Percentiles rank a stretch among this genome's conserved stretches.
These are phyloP conservation scores for Hypoxylon cercidicola DNA, from an alignment of 495 filamentous ascomycete species.

Conservation along the genomic window DNA sequence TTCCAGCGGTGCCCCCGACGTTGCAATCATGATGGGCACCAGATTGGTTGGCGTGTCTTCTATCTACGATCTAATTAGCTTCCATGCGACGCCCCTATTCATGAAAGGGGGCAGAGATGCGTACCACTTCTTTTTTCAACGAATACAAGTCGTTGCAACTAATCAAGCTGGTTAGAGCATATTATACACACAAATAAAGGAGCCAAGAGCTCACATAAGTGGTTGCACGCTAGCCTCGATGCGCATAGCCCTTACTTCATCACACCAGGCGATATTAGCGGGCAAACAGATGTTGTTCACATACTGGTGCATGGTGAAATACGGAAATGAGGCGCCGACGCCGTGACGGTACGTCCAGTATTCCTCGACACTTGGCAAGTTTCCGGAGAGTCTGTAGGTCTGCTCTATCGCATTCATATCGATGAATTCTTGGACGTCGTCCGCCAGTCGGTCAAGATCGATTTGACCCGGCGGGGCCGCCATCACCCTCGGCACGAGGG, in stretches of 20 bases:
- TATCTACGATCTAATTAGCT: slow-evolving; percentile 6
- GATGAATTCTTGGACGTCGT: slow-evolving; percentile 18
- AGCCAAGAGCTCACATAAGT: slow-evolving; percentile 6
- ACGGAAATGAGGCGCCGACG: slow-evolving; percentile 8
- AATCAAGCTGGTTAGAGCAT: not conserved
- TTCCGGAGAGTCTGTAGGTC: slow-evolving; percentile 12
- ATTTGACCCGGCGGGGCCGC: not conserved
- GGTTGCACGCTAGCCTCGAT: slow-evolving; percentile 8
- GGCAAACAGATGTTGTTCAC: slow-evolving; percentile 16
- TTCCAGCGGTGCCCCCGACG: slow-evolving; percentile 3
- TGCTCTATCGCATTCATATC: slow-evolving; percentile 6
- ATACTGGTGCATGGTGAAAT: slow-evolving; percentile 15
- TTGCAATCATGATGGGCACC: slow-evolving; percentile 12
- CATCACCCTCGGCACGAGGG: slow-evolving; percentile 6
- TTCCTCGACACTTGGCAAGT: slow-evolving; percentile 10
- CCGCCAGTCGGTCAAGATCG: slow-evolving; percentile 3
- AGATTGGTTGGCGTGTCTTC: slow-evolving; percentile 16
- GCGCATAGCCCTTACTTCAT: slow-evolving; percentile 11
- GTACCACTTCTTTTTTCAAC: slow-evolving; percentile 21
- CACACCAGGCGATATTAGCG: slow-evolving; percentile 4
- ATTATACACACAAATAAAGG: not conserved
- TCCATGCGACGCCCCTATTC: not conserved
- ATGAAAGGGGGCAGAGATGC: not conserved
- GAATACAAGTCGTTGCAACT: slow-evolving; percentile 22
- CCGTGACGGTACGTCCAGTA: slow-evolving; percentile 19